phyloP scores from a whole-genome alignment of 176 grass and related monocot genomes.

The Triticum monococcum region DNA sequence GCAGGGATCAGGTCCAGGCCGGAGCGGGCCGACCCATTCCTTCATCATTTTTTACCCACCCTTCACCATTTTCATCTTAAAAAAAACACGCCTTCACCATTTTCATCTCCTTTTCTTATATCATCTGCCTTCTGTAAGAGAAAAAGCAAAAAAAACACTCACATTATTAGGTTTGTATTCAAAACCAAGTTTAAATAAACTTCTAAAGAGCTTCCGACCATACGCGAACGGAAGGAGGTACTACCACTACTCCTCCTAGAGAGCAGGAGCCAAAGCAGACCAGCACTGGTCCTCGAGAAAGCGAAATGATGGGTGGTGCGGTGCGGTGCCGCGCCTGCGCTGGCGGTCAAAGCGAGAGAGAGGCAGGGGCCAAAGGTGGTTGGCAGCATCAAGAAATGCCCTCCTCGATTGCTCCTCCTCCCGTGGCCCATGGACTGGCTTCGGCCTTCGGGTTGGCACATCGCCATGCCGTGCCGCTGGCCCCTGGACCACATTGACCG shows the following conservation, averaged over 20 bases:
- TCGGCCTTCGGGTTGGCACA: constrained; percentile 12
- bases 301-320: constrained; percentile 19
- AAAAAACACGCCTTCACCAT: too few relatives aligned
- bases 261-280: background rate
- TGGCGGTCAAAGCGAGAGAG: constrained; percentile 50
- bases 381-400: constrained; percentile 70
- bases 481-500: constrained; percentile 48
- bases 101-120: too few relatives aligned
- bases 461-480: constrained; percentile 22
- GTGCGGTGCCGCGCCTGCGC: constrained; percentile 9
- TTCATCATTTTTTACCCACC: too few relatives aligned
- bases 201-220: too few relatives aligned
- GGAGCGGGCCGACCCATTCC: too few relatives aligned
- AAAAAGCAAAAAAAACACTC: too few relatives aligned
- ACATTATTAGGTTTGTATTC: too few relatives aligned
- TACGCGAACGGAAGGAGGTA: too few relatives aligned
- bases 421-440: constrained; percentile 1
- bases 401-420: background rate
- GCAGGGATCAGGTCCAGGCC: too few relatives aligned
- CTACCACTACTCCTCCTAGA: background rate
- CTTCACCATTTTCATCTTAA: too few relatives aligned
- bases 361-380: constrained; percentile 31
- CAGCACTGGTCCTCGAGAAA: constrained; percentile 27
- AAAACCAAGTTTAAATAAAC: too few relatives aligned
- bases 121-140: too few relatives aligned